Conservation (phyloP, 495 filamentous ascomycete genomes). For the Chaetomium tenue region DNA sequence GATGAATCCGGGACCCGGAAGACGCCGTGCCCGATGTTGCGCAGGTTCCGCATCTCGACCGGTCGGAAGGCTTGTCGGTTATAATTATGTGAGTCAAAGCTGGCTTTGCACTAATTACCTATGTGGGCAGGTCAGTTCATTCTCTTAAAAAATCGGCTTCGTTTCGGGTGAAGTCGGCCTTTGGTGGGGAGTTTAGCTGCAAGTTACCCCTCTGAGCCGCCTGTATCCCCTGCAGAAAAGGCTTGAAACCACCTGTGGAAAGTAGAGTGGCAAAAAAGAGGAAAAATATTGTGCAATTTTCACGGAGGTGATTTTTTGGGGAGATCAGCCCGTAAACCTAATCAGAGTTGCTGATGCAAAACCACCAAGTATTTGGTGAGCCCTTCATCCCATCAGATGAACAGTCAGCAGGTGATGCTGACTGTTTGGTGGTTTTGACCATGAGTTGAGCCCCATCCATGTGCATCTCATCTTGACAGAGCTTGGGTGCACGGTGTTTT, state of each 20-base stretch:
- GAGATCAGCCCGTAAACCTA: too few relatives aligned
- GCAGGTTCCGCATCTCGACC: slow-evolving; percentile 70
- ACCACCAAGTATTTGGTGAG: too few relatives aligned
- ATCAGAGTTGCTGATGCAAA: too few relatives aligned
- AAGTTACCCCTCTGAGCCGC: too few relatives aligned
- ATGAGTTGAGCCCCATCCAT: not conserved
- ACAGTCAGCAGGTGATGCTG: too few relatives aligned
- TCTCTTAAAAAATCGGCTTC: slow-evolving; percentile 12
- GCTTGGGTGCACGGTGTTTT: not conserved
- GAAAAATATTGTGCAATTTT: not conserved
- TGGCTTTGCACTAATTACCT: not conserved
- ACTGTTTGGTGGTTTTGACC: not conserved
- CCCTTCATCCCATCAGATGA: too few relatives aligned
- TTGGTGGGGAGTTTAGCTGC: not conserved
- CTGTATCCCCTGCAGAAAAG: not conserved
- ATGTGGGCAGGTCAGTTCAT: slow-evolving; percentile 12
- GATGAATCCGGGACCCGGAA: slow-evolving; percentile 49
- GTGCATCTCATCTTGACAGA: not conserved
- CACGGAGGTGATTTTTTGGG: too few relatives aligned
- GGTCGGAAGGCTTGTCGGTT: not conserved
- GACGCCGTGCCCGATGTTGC: slow-evolving; percentile 63
- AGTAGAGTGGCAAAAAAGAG: not conserved
- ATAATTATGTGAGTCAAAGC: not conserved
- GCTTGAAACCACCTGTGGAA: not conserved
- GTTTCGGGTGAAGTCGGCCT: slow-evolving; percentile 23